Conservation (phyloP, 1,139 yeast species). For the Saccharomycopsis crataegensis region DNA sequence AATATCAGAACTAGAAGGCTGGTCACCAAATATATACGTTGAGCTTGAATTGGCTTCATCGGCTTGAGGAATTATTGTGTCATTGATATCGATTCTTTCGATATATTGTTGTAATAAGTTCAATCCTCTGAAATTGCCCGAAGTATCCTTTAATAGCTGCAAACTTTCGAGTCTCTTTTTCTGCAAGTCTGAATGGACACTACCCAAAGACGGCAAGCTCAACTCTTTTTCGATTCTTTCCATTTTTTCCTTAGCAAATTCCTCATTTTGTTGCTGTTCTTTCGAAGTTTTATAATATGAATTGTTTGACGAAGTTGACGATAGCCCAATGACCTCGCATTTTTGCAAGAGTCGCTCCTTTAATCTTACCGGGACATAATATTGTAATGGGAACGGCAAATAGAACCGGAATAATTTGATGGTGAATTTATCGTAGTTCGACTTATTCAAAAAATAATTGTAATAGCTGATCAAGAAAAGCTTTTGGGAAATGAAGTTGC, state of each 20-base stretch:
- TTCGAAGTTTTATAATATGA: neutral
- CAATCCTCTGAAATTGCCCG: conserved; percentile 10
- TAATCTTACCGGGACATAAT: conserved; percentile 5
- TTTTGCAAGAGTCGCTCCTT: conserved; percentile 5
- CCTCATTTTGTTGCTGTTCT: conserved; percentile 2
- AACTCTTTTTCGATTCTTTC: conserved; percentile 10
- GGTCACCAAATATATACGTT: neutral
- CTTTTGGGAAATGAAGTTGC: conserved; percentile 21
- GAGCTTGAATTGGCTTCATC: neutral
- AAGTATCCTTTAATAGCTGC: conserved; percentile 10
- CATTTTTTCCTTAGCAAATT: conserved; percentile 4
- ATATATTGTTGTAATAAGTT: conserved; percentile 11
- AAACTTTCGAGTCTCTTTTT: conserved; percentile 7
- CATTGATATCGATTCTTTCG: conserved; percentile 6
- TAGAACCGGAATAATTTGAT: conserved; percentile 7
- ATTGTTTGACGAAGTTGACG: neutral
- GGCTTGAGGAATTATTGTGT: neutral
- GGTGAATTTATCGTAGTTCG: conserved; percentile 11
- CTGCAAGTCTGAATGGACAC: conserved; percentile 4
- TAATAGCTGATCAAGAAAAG: conserved; percentile 11
- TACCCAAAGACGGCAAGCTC: conserved; percentile 9
- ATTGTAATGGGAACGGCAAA: conserved; percentile 16
- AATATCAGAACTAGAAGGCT: conserved; percentile 6
- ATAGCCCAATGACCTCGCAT: conserved; percentile 10
- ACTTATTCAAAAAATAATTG: conserved; percentile 10